phyloP scores from a whole-genome alignment of 495 filamentous ascomycete genomes.

The Pseudotulostoma volvatum region DNA sequence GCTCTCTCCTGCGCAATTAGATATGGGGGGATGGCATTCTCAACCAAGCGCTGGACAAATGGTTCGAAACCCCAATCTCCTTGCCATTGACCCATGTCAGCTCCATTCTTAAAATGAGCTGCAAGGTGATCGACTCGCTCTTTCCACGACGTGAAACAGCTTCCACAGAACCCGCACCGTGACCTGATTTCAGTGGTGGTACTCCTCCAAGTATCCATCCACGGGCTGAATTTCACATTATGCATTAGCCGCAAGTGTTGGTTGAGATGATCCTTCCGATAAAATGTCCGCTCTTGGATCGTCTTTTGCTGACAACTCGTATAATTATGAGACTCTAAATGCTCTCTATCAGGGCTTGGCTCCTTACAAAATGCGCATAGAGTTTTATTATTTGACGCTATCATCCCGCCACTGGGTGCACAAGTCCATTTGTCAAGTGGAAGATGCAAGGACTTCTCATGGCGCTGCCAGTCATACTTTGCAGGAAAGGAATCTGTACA shows the following conservation, averaged over 20 bases:
- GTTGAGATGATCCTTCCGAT: slow-evolving; percentile 74
- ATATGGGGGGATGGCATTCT: slow-evolving; percentile 55
- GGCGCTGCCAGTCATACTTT: slow-evolving; percentile 84
- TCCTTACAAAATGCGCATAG: slow-evolving; percentile 60
- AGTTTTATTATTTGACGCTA: slow-evolving; percentile 19
- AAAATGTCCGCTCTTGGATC: slow-evolving; percentile 60
- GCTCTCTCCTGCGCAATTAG: slow-evolving; percentile 28
- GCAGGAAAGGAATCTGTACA: slow-evolving; percentile 75
- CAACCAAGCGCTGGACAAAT: slow-evolving; percentile 47
- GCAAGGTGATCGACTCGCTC: slow-evolving; percentile 56
- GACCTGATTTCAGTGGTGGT: slow-evolving; percentile 54
- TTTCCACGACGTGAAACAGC: slow-evolving; percentile 53
- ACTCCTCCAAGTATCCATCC: slow-evolving; percentile 69
- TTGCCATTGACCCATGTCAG: slow-evolving; percentile 60
- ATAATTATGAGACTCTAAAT: slow-evolving; percentile 63
- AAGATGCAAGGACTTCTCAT: slow-evolving; percentile 76
- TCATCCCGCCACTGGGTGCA: slow-evolving; percentile 38
- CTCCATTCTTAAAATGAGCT: slow-evolving; percentile 56
- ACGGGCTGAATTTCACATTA: slow-evolving; percentile 45
- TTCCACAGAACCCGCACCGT: slow-evolving; percentile 57
- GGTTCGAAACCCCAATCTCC: slow-evolving; percentile 68
- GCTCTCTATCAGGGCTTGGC: slow-evolving; percentile 47
- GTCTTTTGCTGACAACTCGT: slow-evolving; percentile 58
- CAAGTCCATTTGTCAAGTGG: slow-evolving; percentile 82
- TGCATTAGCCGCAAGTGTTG: slow-evolving; percentile 76